Conservation (phyloP, 805 yeast species). For the Hagleromyces aurorensis region DNA sequence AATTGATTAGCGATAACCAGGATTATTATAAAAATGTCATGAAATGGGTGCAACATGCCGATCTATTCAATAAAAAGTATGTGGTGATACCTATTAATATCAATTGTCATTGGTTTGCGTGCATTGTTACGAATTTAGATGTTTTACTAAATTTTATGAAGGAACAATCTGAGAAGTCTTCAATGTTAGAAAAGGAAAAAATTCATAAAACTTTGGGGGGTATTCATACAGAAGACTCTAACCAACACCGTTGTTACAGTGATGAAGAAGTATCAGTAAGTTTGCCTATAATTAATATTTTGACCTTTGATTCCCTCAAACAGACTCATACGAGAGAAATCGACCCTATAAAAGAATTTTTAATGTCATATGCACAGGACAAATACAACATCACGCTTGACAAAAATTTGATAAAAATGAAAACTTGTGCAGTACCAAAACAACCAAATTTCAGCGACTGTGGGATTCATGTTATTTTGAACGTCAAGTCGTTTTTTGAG, state of each 20-base stretch:
- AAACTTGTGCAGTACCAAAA: constrained; percentile 57
- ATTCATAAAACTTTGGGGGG: neutral
- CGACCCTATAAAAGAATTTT: constrained; percentile 47
- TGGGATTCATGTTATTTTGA: constrained; percentile 84
- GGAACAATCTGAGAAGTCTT: constrained; percentile 4
- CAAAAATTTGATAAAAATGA: constrained; percentile 39
- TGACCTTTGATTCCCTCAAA: constrained; percentile 70
- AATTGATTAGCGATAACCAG: constrained; percentile 38
- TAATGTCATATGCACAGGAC: constrained; percentile 63
- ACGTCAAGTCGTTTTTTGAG: constrained; percentile 49
- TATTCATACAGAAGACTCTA: neutral
- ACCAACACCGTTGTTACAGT: too few relatives aligned
- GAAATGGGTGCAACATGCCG: constrained; percentile 71
- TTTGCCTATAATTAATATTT: constrained; percentile 34
- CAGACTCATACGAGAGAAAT: constrained; percentile 46
- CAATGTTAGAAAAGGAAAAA: neutral
- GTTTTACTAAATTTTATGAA: constrained; percentile 14
- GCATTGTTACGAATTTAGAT: constrained; percentile 53
- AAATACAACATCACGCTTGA: constrained; percentile 43
- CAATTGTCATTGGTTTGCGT: constrained; percentile 80
- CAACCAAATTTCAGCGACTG: constrained; percentile 91
- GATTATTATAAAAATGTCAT: constrained; percentile 54
- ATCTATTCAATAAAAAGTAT: constrained; percentile 49
- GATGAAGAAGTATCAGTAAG: constrained; percentile 15
- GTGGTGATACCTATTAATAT: constrained; percentile 78